Conservation (phyloP, 2,329 filamentous ascomycete species). For the Colletotrichum siamense region DNA sequence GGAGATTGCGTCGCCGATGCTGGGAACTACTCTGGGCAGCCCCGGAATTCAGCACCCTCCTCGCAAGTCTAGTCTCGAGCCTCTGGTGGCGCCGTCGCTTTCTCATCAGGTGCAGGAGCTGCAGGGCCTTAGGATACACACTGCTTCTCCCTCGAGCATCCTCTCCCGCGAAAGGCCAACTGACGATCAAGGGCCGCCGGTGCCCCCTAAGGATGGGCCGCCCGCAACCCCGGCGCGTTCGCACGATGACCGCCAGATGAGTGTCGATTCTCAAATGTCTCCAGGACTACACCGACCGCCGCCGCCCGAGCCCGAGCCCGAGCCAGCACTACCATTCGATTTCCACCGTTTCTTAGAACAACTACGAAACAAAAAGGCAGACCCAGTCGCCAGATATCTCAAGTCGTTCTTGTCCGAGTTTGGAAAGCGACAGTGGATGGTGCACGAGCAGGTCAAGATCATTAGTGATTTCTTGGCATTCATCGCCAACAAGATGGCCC, state of each 20-base stretch:
- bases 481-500: constrained; percentile 97
- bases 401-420: constrained; percentile 96
- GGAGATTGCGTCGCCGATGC: constrained; percentile 80
- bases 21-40: constrained; percentile 73
- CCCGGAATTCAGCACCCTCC: constrained; percentile 73
- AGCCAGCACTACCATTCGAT: constrained; percentile 89
- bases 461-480: constrained; percentile 96
- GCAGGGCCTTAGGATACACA: constrained; percentile 42
- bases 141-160: constrained; percentile 42
- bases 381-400: constrained; percentile 93
- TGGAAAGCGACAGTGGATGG: constrained; percentile 98
- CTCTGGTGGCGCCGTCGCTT: constrained; percentile 55
- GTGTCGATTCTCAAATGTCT: constrained; percentile 45
- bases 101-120: constrained; percentile 55
- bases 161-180: constrained; percentile 40
- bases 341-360: constrained; percentile 98
- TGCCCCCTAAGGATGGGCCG: constrained; percentile 65
- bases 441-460: constrained; percentile 99
- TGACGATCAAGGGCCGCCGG: constrained; percentile 59
- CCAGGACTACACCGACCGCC: constrained; percentile 65
- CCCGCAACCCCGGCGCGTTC: constrained; percentile 40
- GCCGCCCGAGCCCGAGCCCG: constrained; percentile 76
- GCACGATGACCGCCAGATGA: constrained; percentile 41
- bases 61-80: constrained; percentile 85
- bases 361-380: constrained; percentile 93